Conservation (phyloP, 2,329 filamentous ascomycete species). For the Monilinia polystroma region DNA sequence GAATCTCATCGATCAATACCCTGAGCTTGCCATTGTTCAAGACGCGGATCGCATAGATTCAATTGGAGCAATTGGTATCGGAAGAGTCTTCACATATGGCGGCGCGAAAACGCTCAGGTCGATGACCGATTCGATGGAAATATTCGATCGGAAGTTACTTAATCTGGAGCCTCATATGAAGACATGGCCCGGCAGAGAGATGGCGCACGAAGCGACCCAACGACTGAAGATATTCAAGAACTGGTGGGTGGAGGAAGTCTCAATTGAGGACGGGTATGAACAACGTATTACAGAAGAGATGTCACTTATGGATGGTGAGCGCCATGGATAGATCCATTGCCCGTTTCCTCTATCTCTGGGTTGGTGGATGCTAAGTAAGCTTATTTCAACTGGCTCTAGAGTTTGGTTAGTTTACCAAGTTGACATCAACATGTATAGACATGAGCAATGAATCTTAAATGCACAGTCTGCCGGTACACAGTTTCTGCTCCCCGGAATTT, state of each 20-base stretch:
- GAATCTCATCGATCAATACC: conserved; percentile 62
- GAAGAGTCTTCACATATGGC: conserved; percentile 72
- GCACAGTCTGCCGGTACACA: not conserved
- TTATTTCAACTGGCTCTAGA: not conserved
- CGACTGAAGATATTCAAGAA: conserved; percentile 51
- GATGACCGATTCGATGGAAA: conserved; percentile 63
- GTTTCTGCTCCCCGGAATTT: not conserved
- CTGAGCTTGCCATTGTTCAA: conserved; percentile 81
- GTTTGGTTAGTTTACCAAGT: not conserved
- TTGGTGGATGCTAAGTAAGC: not conserved
- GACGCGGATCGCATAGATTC: conserved; percentile 93
- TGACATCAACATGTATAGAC: not conserved
- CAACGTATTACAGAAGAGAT: not conserved
- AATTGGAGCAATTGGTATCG: conserved; percentile 82
- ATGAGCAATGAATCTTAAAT: conserved; percentile 2
- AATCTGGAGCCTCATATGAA: conserved; percentile 57
- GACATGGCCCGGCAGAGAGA: conserved; percentile 52
- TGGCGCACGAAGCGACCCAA: conserved; percentile 53
- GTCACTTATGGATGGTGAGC: not conserved
- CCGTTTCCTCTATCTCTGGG: not conserved
- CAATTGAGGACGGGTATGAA: conserved; percentile 7
- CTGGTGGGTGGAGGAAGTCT: conserved; percentile 55
- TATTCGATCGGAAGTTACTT: conserved; percentile 75
- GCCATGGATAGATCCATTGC: no score
- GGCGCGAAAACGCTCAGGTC: conserved; percentile 57